A percentile compares a stretch with the other conserved stretches of the same genome.
Evolutionary conservation across 1,284 basidiomycete genomes (phyloP).

Genomic region (Ceratobasidium theobromae): DNA sequence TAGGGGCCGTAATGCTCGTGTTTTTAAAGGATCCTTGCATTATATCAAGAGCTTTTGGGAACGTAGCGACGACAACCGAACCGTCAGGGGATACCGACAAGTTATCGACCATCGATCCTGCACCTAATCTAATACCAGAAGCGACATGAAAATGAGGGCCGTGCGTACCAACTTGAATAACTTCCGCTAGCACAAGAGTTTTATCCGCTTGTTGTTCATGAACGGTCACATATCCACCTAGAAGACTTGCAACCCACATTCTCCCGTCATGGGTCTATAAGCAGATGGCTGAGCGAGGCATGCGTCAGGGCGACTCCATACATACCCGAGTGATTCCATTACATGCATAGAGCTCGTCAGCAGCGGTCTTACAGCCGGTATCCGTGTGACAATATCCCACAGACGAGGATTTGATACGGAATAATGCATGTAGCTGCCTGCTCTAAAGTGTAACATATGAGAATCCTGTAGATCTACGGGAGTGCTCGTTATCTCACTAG

Average conservation of each 20-base stretch:
- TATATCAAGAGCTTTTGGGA: conserved; percentile 41
- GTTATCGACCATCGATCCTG: not conserved
- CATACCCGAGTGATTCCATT: conserved; percentile 58
- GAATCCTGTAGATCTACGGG: not conserved
- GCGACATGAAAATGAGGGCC: no score
- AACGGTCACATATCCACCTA: conserved; percentile 50
- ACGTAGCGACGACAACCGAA: conserved; percentile 44
- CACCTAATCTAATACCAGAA: not conserved
- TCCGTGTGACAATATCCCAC: conserved; percentile 61
- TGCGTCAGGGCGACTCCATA: not conserved
- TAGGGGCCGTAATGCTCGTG: conserved; percentile 46
- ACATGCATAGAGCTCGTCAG: conserved; percentile 47
- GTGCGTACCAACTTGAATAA: conserved; percentile 48
- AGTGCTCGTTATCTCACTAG: conserved; percentile 50
- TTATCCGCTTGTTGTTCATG: conserved; percentile 59
- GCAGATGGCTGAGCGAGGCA: not conserved
- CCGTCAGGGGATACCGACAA: conserved; percentile 35
- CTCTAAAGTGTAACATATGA: conserved; percentile 41
- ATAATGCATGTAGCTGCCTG: conserved; percentile 38
- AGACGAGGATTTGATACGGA: conserved; percentile 43
- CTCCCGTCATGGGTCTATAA: conserved; percentile 51
- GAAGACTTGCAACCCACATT: conserved; percentile 55
- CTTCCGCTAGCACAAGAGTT: conserved; percentile 53
- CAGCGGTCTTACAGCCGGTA: conserved; percentile 59
- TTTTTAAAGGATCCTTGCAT: conserved; percentile 47